Percentiles rank a stretch among this genome's conserved stretches.
These are phyloP conservation scores for Torrubiella hemipterigena DNA, from an alignment of 2,329 filamentous ascomycete genomes.

Conservation along the genomic window DNA sequence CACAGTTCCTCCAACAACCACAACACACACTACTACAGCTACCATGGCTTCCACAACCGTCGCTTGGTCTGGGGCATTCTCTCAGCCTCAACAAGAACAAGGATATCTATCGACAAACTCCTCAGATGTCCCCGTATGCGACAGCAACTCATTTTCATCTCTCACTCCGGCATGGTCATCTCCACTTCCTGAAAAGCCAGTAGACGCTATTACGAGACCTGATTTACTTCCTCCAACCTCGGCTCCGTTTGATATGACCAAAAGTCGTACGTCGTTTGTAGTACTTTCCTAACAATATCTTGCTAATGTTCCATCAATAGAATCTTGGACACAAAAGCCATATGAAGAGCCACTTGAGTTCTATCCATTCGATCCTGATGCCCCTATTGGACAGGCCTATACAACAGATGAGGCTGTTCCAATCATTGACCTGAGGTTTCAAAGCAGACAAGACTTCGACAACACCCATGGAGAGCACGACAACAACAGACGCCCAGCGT, in stretches of 20 bases:
- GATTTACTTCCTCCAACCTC: background rate
- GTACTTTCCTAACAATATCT: background rate
- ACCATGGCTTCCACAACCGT: too few species aligned
- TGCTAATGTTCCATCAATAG: slow-evolving; percentile 8
- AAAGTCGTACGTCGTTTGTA: background rate
- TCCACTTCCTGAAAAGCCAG: background rate
- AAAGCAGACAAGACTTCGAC: slow-evolving; percentile 35
- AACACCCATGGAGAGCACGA: slow-evolving; percentile 36
- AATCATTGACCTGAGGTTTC: slow-evolving; percentile 48
- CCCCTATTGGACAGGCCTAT: slow-evolving; percentile 49
- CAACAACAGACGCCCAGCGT: slow-evolving; percentile 56
- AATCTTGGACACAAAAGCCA: slow-evolving; percentile 38
- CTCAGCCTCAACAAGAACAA: too few species aligned
- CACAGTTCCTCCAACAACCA: too few species aligned
- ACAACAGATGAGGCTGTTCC: slow-evolving; percentile 51
- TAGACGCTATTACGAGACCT: background rate
- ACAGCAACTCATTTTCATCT: background rate
- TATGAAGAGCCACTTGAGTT: slow-evolving; percentile 46
- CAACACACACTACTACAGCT: too few species aligned
- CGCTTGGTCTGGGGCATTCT: too few species aligned
- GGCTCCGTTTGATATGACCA: background rate
- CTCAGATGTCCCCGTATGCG: background rate
- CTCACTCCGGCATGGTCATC: background rate
- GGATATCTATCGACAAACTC: too few species aligned
- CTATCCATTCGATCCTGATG: slow-evolving; percentile 42